phyloP scores from a whole-genome alignment of 2,329 filamentous ascomycete species.

The Aspergillus unguis region DNA sequence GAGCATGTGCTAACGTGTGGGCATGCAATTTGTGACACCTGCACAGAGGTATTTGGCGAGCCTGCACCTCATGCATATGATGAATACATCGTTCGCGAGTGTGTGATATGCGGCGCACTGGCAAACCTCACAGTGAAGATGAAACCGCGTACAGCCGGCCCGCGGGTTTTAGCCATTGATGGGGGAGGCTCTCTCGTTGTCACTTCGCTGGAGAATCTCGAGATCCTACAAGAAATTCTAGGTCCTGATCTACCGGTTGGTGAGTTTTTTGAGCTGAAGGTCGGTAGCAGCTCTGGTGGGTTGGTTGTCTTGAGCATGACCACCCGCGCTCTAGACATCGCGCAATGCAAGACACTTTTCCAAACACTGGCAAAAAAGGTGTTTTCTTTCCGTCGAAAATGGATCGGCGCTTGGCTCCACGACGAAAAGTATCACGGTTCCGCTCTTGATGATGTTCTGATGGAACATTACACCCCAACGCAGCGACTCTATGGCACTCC shows the following conservation, averaged over 20 bases:
- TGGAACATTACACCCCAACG: background rate
- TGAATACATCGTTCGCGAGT: background rate
- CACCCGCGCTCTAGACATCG: background rate
- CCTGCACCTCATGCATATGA: background rate
- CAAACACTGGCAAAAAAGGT: background rate
- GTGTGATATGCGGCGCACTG: background rate
- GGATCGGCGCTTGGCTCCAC: background rate
- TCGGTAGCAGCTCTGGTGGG: constrained; percentile 3
- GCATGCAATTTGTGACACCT: background rate
- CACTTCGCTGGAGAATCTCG: background rate
- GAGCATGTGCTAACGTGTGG: background rate
- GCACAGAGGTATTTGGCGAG: background rate
- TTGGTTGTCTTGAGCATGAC: background rate
- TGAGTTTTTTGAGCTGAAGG: background rate
- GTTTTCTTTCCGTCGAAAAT: background rate
- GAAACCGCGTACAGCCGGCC: background rate
- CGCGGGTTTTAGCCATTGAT: constrained; percentile 3
- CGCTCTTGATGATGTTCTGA: background rate
- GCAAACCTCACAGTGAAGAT: background rate
- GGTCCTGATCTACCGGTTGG: background rate
- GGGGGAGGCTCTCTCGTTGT: background rate
- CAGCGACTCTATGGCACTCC: constrained; percentile 7
- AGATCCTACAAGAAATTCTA: constrained; percentile 2
- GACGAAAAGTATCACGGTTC: background rate
- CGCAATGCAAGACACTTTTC: background rate